phyloP scores from a whole-genome alignment of 495 filamentous ascomycete species.

The Tricharina praecox region DNA sequence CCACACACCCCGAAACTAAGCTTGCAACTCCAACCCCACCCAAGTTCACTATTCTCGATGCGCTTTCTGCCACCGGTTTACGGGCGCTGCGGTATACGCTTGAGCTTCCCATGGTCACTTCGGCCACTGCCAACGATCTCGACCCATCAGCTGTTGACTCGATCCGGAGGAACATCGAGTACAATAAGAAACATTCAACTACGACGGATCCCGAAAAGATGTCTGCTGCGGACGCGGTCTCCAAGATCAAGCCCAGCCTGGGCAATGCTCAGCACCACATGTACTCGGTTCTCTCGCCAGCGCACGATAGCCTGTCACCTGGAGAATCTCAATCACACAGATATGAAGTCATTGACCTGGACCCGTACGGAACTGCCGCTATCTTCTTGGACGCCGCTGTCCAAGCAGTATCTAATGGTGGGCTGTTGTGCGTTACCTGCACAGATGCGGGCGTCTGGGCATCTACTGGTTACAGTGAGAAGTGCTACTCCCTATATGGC shows the following conservation, averaged over 20 bases:
- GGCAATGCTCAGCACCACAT: conserved; percentile 81
- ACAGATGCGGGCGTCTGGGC: conserved; percentile 91
- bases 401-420: conserved; percentile 65
- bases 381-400: conserved; percentile 84
- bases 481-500: conserved; percentile 79
- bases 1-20: too few relatives aligned
- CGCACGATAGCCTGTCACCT: too few relatives aligned
- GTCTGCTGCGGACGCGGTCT: conserved; percentile 10
- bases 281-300: conserved; percentile 44
- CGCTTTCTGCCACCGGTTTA: conserved; percentile 83
- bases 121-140: conserved; percentile 78
- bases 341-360: conserved; percentile 91
- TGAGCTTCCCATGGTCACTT: conserved; percentile 68
- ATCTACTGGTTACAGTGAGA: conserved; percentile 81
- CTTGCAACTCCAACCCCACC: too few relatives aligned
- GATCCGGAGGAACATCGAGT: conserved; percentile 64
- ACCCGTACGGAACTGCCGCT: conserved; percentile 84
- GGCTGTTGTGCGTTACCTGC: conserved; percentile 86
- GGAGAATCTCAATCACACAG: too few relatives aligned
- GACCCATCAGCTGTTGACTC: conserved; percentile 57
- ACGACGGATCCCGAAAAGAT: neutral
- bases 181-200: conserved; percentile 47
- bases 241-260: conserved; percentile 50
- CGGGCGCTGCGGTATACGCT: conserved; percentile 81
- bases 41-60: conserved; percentile 73